phyloP scores from a whole-genome alignment of 345 rosid genomes.

The Punica granatum region DNA sequence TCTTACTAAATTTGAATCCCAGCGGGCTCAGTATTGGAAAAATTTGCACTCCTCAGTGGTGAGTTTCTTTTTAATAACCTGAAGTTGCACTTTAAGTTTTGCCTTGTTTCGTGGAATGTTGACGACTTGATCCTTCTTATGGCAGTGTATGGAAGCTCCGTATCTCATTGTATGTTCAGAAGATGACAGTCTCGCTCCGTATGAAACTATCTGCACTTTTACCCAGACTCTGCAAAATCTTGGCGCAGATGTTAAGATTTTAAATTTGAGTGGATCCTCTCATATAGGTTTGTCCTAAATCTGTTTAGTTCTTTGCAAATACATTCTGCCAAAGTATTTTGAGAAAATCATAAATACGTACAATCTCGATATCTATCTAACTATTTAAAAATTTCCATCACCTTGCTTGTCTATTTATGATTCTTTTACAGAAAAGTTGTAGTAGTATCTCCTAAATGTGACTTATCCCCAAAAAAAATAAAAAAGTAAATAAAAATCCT shows the following conservation, averaged over 20 bases:
- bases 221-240: slow-evolving; percentile 46
- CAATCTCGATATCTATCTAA: not conserved
- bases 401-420: not conserved
- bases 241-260: slow-evolving; percentile 78
- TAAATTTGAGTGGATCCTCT: slow-evolving; percentile 65
- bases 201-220: slow-evolving; percentile 44
- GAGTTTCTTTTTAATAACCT: slow-evolving; percentile 22
- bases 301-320: not conserved
- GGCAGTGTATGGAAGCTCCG: slow-evolving; percentile 72
- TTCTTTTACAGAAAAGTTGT: not conserved
- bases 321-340: not conserved
- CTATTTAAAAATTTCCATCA: not conserved
- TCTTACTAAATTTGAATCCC: slow-evolving; percentile 77
- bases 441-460: no score
- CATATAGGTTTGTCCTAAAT: slow-evolving; percentile 55
- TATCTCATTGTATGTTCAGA: slow-evolving; percentile 80
- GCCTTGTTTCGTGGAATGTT: slow-evolving; percentile 1
- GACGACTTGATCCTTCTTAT: slow-evolving; percentile 7
- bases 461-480: no score
- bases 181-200: slow-evolving; percentile 66
- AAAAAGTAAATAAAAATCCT: no score
- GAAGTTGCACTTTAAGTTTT: not conserved
- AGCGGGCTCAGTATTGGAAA: slow-evolving; percentile 88
- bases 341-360: not conserved
- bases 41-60: slow-evolving; percentile 70